Base-by-base conservation (phyloP, 2,329 filamentous ascomycete species). In the Ustilaginoidea virens region DNA sequence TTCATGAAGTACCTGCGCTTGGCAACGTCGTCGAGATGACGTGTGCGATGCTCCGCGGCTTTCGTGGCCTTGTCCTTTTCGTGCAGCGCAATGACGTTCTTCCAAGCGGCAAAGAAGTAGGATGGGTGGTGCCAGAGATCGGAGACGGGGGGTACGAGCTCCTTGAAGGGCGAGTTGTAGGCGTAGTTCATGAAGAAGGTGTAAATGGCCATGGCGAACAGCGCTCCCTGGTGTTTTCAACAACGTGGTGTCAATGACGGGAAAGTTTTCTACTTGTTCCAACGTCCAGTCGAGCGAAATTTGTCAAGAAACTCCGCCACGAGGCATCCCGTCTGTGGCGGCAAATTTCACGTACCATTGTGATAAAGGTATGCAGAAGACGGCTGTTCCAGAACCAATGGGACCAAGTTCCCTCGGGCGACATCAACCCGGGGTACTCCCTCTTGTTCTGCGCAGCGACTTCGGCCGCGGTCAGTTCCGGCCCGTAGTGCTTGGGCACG, bases 401-500 rank as follows among this genome's bases (percentile, higher is more conserved):
- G 56, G 80, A 67, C 53, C 82, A 83, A 0, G 79, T 81, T 5
- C 83, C 82, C 47, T 78, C 64, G 0, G 85, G 75, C 26, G 87
- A 80, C 65, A 92, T 85, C 67, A 92, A 75, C 42, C 86, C 77
- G 1, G 90, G 90, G 50, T 96, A 96, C 38, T 79, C 62, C 51
- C 70, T 79, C 38, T 56, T 68, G 39, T 61, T 66, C 60, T 82
- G 82, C 35, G 65, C 66, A 36, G 67, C 58, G 28, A 63, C 56
- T 52, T 92, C 78, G 29, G 74, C 66, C 13, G 65, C 58, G 11
- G 70, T 74, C 35, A 85, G 56, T 14, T 70, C 56, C 12, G 82
- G 80, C 21, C 83, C 85, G 48, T 92, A 92, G 51, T 77, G 72
- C 42, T 66, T 64, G 17, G 76, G 74, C 5, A 60, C 51, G 16